These are phyloP conservation scores for Fraxinus pennsylvanica DNA, from an alignment of 257 asterid genomes.

Conservation along the genomic window DNA sequence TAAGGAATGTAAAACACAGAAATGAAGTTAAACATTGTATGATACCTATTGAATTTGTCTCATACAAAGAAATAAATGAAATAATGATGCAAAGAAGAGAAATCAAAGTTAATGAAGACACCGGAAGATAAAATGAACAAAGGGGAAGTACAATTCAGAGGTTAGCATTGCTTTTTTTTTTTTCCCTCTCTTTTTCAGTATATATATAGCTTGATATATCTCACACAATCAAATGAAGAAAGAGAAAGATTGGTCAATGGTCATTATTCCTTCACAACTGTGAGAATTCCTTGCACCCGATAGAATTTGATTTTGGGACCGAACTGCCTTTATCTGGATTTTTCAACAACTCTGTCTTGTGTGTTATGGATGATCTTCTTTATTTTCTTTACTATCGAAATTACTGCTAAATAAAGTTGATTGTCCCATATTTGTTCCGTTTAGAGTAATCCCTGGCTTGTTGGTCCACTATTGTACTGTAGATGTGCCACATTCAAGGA, in stretches of 20 bases:
- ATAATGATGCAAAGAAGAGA: not conserved
- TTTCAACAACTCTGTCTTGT: not conserved
- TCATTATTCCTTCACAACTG: not conserved
- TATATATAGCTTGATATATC: not conserved
- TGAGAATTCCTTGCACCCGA: not conserved
- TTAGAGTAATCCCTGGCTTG: not conserved
- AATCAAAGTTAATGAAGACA: not conserved
- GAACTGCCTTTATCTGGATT: not conserved
- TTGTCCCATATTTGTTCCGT: not conserved
- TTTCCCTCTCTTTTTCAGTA: too few species aligned
- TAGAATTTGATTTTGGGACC: not conserved
- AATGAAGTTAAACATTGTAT: not conserved
- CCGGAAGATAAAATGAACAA: not conserved
- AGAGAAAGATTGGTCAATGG: not conserved
- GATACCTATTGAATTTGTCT: not conserved
- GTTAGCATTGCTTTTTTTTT: too few species aligned
- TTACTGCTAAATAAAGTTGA: not conserved
- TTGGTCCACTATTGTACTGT: conserved; percentile 19
- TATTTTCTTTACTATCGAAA: not conserved
- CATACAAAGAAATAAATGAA: not conserved
- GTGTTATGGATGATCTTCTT: not conserved
- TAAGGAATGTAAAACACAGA: not conserved
- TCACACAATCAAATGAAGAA: not conserved
- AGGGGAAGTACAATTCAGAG: not conserved
- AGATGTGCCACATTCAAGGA: conserved; percentile 64